A percentile compares a stretch with the other conserved stretches of the same genome.
These are phyloP conservation scores for Euphorbia corollata DNA, from an alignment of 441 rosid genomes.

Conservation along the genomic window DNA sequence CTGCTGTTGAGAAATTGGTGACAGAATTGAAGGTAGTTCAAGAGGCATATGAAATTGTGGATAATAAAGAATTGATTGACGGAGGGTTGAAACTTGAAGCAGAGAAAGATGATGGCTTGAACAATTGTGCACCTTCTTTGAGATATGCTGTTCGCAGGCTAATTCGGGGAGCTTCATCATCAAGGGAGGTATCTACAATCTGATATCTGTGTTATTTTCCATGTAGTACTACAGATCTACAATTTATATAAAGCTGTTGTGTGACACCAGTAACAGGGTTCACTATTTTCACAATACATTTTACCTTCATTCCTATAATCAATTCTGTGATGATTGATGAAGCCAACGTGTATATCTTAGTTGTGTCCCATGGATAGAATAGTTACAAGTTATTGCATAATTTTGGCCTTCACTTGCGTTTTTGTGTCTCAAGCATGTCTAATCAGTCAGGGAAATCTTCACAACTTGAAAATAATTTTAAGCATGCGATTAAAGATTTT, in stretches of 20 bases:
- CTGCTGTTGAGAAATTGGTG: conserved; percentile 58
- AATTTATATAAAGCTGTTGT: no score
- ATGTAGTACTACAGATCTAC: background rate
- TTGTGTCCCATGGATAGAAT: background rate
- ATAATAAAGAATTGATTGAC: conserved; percentile 43
- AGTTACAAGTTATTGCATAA: background rate
- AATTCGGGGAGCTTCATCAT: conserved; percentile 86
- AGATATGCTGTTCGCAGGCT: conserved; percentile 85
- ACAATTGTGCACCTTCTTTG: conserved; percentile 70
- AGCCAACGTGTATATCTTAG: background rate
- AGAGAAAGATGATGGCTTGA: conserved; percentile 77
- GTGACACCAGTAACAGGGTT: no score
- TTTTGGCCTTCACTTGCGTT: background rate
- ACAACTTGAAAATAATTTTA: background rate
- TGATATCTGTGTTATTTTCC: background rate
- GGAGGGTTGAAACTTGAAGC: conserved; percentile 69
- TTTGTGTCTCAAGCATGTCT: background rate
- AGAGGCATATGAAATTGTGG: conserved; percentile 48
- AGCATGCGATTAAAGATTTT: background rate
- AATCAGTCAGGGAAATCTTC: background rate
- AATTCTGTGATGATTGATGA: background rate
- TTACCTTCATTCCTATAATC: background rate
- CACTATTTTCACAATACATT: background rate
- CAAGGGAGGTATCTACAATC: conserved; percentile 61
- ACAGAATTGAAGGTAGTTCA: conserved; percentile 64